Percentiles rank a stretch among this genome's conserved stretches.
These are phyloP conservation scores for Vigna unguiculata DNA, from an alignment of 306 rosid species.

Conservation along the genomic window DNA sequence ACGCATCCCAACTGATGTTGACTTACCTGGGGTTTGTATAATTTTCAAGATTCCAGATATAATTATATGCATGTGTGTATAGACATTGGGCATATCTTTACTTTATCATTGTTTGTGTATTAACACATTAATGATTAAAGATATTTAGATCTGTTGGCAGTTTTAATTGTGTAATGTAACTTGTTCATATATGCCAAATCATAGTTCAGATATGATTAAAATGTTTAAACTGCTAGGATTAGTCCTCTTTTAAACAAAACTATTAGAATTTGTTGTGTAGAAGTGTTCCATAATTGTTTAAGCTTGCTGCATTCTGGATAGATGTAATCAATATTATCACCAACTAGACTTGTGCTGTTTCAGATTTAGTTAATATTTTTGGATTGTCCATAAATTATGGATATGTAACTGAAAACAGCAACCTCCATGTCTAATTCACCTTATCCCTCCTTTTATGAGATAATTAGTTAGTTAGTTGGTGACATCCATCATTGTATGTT, in stretches of 20 bases:
- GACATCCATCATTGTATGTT: too few relatives aligned
- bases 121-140: conserved; percentile 34
- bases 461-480: too few relatives aligned
- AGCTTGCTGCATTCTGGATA: not conserved
- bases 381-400: not conserved
- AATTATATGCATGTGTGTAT: conserved; percentile 24
- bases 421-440: not conserved
- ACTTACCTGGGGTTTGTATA: conserved; percentile 89
- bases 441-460: too few relatives aligned
- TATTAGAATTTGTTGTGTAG: not conserved
- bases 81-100: conserved; percentile 16
- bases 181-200: conserved; percentile 1
- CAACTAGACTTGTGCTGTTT: conserved; percentile 9
- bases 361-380: not conserved
- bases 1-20: conserved; percentile 96
- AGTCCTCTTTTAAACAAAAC: conserved; percentile 19
- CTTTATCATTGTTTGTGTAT: conserved; percentile 1
- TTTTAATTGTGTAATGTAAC: conserved; percentile 8
- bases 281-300: not conserved
- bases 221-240: conserved; percentile 23
- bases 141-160: conserved; percentile 24
- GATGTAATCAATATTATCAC: not conserved
- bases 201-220: conserved; percentile 11
- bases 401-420: too few relatives aligned
- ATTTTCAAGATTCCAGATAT: conserved; percentile 41